A percentile compares a stretch with the other conserved stretches of the same genome.
Evolutionary conservation across 306 rosid genomes (phyloP).

Genomic region (Senna tora): DNA sequence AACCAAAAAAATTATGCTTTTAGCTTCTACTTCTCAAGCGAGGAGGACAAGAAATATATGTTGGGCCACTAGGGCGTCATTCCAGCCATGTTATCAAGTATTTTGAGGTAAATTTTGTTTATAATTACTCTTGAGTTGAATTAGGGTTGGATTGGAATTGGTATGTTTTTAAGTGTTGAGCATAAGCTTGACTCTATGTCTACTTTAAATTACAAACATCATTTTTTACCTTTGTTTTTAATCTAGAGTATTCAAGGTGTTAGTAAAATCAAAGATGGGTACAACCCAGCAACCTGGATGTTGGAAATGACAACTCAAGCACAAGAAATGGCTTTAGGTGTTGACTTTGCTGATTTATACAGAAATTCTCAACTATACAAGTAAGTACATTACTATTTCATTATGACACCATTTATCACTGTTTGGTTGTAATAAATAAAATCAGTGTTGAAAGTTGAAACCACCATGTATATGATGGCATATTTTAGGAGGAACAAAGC

Average conservation of each 20-base stretch:
- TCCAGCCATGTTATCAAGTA: conserved; percentile 56
- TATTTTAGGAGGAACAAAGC: conserved; percentile 63
- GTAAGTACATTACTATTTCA: conserved; percentile 37
- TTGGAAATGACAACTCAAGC: conserved; percentile 60
- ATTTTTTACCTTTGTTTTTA: too few species aligned
- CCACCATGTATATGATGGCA: neutral
- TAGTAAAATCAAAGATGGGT: conserved; percentile 67
- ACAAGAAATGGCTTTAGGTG: conserved; percentile 55
- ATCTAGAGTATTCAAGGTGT: conserved; percentile 59
- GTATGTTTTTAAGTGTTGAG: too few species aligned
- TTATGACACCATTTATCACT: neutral
- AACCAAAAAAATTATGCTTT: conserved; percentile 8
- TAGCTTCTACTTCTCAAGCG: conserved; percentile 58
- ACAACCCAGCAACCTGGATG: conserved; percentile 90
- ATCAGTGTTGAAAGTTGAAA: conserved; percentile 18
- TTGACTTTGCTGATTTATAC: conserved; percentile 65
- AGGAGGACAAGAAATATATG: conserved; percentile 67
- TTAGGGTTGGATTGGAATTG: neutral
- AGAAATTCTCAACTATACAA: conserved; percentile 56
- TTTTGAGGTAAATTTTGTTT: conserved; percentile 51
- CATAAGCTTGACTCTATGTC: too few species aligned
- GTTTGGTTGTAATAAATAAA: neutral
- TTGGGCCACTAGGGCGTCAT: conserved; percentile 60
- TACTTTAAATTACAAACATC: too few species aligned
- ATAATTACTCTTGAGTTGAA: neutral